Evolutionary conservation across 2,329 filamentous ascomycete species (phyloP).

Genomic region (Sarocladiaceae sp.): DNA sequence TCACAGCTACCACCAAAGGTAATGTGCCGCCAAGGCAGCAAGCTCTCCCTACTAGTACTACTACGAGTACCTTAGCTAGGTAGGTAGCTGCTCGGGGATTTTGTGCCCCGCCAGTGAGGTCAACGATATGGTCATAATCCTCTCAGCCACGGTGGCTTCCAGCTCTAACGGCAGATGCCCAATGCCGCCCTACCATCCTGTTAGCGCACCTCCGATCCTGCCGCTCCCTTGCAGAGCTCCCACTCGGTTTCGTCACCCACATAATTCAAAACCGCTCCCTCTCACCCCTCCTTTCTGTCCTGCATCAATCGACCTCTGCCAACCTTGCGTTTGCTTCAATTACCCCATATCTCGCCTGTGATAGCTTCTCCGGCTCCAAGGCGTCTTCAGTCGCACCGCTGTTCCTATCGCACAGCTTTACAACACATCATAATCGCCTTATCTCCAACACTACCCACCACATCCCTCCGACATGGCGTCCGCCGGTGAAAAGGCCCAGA

Average conservation of each 20-base stretch:
- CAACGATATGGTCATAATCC: not conserved
- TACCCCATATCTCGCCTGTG: too few species aligned
- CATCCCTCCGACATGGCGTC: slow-evolving; percentile 59
- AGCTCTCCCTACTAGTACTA: too few species aligned
- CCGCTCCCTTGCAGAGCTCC: slow-evolving; percentile 8
- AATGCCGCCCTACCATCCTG: not conserved
- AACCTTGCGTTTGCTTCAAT: slow-evolving; percentile 5
- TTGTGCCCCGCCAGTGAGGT: slow-evolving; percentile 5
- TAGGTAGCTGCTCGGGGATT: too few species aligned
- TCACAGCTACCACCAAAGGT: too few species aligned
- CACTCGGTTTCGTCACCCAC: slow-evolving; percentile 8
- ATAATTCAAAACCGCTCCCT: slow-evolving; percentile 7
- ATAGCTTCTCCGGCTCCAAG: too few species aligned
- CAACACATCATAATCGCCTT: not conserved
- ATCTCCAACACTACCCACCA: slow-evolving; percentile 12
- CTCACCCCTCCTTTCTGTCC: slow-evolving; percentile 9
- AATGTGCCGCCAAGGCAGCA: too few species aligned
- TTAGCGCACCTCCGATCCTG: slow-evolving; percentile 5
- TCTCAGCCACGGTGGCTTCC: not conserved
- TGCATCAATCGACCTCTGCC: slow-evolving; percentile 1
- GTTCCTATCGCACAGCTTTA: not conserved
- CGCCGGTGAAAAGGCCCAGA: slow-evolving; percentile 69
- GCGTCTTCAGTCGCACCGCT: not conserved
- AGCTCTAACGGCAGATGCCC: slow-evolving; percentile 1
- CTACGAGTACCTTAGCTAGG: too few species aligned